Evolutionary conservation across 306 rosid species (phyloP), one percentile per base, ranked within the genome.

Genomic region (Cucumis melo): DNA sequence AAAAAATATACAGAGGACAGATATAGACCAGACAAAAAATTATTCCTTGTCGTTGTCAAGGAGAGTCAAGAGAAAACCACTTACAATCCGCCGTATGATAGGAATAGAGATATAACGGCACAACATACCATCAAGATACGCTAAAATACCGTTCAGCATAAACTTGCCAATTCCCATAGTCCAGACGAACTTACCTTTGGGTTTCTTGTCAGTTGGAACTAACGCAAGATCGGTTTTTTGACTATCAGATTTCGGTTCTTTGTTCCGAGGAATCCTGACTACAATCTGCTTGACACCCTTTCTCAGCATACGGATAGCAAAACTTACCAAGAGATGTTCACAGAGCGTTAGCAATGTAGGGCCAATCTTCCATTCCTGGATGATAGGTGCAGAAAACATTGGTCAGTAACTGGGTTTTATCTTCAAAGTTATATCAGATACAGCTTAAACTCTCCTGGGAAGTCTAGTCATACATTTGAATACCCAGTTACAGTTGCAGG

Each of bases 61-160:
- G 55, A 81, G 91, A 81, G 91, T 91, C 81, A 94, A 79, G 21
- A 94, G 67, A 80, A 94, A 90, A 61, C 97, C 99, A 73, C 97
- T 94, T 61, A 94, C 96, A 61, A 92, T 89, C 79, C 97, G 85
- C 16, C 99, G 89, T 17, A 87, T 92, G 41, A 91, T 81, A 62
- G 97, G 99, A 76, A 88, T 84, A 21, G 97, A 97, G 84, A 94
- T 94, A 62, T 86, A 60, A 68, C 97, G 99, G 80, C 97, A 94
- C 46, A 92, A 78, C 58, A 93, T 87, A 38, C 98, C 98, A 83
- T 94, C 98, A 11, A 94, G 65, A 76, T 94, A 94, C 34, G 99
- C 99, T 79, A 94, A 77, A 67, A 92, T 79, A 70, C 90, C 99
- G 42, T 96, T 89, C 63, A 94, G 71, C 68, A 89, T 81, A 84